phyloP scores from a whole-genome alignment of 139 green algal species.

The Ettlia oleoabundans region DNA sequence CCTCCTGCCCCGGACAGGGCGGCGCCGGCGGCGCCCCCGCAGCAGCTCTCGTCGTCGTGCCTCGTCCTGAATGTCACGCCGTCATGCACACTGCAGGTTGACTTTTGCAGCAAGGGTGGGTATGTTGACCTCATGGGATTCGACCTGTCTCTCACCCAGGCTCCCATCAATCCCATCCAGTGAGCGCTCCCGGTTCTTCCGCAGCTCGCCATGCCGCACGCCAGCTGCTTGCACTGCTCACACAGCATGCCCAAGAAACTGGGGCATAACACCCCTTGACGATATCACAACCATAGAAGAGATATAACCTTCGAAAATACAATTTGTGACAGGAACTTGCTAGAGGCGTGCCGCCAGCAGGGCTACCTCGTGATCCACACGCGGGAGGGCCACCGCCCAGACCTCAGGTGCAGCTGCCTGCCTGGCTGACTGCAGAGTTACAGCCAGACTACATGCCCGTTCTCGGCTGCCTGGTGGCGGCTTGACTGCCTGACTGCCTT shows the following conservation, averaged over 20 bases:
- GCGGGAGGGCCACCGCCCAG: slow-evolving; percentile 67
- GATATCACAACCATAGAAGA: too few relatives aligned
- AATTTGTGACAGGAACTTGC: slow-evolving; percentile 52
- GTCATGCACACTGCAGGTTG: slow-evolving; percentile 46
- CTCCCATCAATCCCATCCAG: slow-evolving; percentile 63
- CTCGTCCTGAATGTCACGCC: not conserved
- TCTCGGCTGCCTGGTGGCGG: too few relatives aligned
- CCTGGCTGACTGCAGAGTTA: too few relatives aligned
- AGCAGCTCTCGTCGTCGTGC: not conserved
- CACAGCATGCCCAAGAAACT: too few relatives aligned
- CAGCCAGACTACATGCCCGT: too few relatives aligned
- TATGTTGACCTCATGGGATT: slow-evolving; percentile 78
- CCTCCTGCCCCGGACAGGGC: not conserved
- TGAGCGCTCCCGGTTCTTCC: not conserved
- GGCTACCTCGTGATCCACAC: slow-evolving; percentile 71
- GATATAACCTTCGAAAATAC: too few relatives aligned
- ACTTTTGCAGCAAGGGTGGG: slow-evolving; percentile 70
- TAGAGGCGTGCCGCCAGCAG: slow-evolving; percentile 46
- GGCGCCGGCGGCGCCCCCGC: not conserved
- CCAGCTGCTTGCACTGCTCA: too few relatives aligned
- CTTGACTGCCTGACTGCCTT: too few relatives aligned
- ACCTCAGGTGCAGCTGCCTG: too few relatives aligned
- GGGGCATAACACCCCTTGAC: too few relatives aligned
- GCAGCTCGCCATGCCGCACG: too few relatives aligned
- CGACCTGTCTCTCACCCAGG: slow-evolving; percentile 53